Percentiles rank a stretch among this genome's conserved stretches.
phyloP scores from a whole-genome alignment of 768 basidiomycete genomes.

The Tricholoma saponaceum region DNA sequence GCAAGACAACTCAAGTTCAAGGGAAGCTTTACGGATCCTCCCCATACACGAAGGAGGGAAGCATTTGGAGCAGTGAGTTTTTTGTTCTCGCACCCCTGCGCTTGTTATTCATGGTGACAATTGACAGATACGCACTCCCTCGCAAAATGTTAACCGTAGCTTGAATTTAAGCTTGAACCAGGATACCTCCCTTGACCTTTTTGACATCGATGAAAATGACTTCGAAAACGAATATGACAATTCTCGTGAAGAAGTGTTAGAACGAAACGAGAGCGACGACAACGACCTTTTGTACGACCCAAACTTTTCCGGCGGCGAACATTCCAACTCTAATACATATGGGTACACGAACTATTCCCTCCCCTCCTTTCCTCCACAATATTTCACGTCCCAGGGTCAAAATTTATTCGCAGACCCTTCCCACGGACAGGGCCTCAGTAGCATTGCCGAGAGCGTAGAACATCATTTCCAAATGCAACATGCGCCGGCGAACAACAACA shows the following conservation, averaged over 20 bases:
- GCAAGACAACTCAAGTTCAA: conserved; percentile 56
- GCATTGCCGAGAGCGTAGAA: conserved; percentile 38
- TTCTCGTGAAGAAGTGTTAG: conserved; percentile 15
- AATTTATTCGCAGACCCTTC: conserved; percentile 39
- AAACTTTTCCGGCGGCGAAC: conserved; percentile 19
- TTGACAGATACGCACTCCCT: conserved; percentile 29
- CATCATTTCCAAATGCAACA: conserved; percentile 39
- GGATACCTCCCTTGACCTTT: conserved; percentile 52
- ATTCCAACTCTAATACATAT: conserved; percentile 22
- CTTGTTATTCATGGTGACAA: conserved; percentile 4
- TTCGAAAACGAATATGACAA: conserved; percentile 47
- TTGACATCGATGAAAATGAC: conserved; percentile 74
- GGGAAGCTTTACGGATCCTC: conserved; percentile 71
- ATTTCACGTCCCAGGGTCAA: conserved; percentile 18
- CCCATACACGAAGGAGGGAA: conserved; percentile 44
- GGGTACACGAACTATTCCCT: conserved; percentile 31
- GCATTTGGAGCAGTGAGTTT: conserved; percentile 36
- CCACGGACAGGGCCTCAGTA: conserved; percentile 29
- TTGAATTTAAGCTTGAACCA: conserved; percentile 32
- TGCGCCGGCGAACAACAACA: conserved; percentile 9
- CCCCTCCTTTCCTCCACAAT: conserved; percentile 18
- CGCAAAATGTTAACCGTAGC: conserved; percentile 23
- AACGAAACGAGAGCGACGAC: conserved; percentile 31
- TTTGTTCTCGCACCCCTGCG: conserved; percentile 21
- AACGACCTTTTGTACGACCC: conserved; percentile 32